Evolutionary conservation across 352 stramenopile species (phyloP), one percentile per base, ranked within the genome.

Genomic region (Poterioochromonas sp.): DNA sequence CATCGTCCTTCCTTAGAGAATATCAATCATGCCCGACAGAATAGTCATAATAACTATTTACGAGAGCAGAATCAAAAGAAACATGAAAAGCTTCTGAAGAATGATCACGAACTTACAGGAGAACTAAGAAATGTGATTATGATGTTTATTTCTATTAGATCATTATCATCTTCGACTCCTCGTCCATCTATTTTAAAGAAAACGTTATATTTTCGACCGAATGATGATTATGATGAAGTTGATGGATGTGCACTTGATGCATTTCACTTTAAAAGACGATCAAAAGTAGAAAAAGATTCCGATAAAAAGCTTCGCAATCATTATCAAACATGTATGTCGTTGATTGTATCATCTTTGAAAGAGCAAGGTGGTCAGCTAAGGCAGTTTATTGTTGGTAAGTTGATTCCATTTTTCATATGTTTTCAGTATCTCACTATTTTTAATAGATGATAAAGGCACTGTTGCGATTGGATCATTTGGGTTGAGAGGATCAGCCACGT

Each of bases 111-210:
- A 5, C 26, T 65, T 32, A 65, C 12, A 29, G 54, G 8, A 39
- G 81, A 83, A 81, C 71, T 84, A 2, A 60, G 81, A 39, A 60
- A 69, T 34, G 81, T 84, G 15, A 83, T 81, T 37, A 81, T 79
- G 0, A 77, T 84, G 47, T 84, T 84, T 64, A 83, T 84, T 79
- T 79, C 82, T 49, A 83, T 84, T 41, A 51, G 26, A 12, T 12
- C 26, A 29, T n/a, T n/a, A n/a, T n/a, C n/a, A n/a, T 22, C 5
- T 29, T 39, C 54, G 11, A 65, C 26, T 11, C 8, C 8, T 65
- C n/a, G n/a, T 65, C 8, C n/a, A 8, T 5, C 5, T 74, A 35
- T 32, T 35, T 3, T 15, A 35, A 68, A 74, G 3, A 41, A 74
- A 74, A 34, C 32, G 8, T 5, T 15, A 22, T 41, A 12, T 3